Conservation (phyloP, 805 yeast species). For the Suhomyces sp. region DNA sequence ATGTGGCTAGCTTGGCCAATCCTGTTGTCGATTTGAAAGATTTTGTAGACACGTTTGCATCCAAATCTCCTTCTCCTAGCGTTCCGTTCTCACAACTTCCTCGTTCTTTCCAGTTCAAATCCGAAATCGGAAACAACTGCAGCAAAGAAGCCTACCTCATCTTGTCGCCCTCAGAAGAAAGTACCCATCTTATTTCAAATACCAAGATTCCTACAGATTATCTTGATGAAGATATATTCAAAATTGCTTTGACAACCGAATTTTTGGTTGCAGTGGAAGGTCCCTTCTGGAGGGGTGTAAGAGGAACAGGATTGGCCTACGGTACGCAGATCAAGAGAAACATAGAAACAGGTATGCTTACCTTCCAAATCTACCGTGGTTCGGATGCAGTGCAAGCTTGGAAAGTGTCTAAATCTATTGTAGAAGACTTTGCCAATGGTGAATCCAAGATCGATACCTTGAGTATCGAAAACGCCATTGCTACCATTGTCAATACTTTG, state of each 20-base stretch:
- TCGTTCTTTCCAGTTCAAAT: conserved; percentile 49
- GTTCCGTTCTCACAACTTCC: conserved; percentile 41
- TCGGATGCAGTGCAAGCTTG: conserved; percentile 72
- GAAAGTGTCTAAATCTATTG: conserved; percentile 61
- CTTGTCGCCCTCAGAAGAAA: conserved; percentile 80
- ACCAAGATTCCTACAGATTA: conserved; percentile 57
- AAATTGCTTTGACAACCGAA: conserved; percentile 69
- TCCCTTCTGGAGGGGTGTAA: conserved; percentile 92
- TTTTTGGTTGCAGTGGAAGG: conserved; percentile 88
- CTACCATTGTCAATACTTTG: conserved; percentile 67
- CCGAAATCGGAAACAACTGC: conserved; percentile 55
- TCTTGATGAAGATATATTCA: conserved; percentile 55
- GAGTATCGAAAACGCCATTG: conserved; percentile 68
- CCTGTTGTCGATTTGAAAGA: conserved; percentile 62
- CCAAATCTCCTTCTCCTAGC: conserved; percentile 5
- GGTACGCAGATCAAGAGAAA: conserved; percentile 67
- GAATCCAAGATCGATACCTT: conserved; percentile 51
- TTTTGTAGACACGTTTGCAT: conserved; percentile 25
- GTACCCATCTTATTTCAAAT: conserved; percentile 62
- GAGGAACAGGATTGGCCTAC: conserved; percentile 93
- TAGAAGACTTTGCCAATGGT: conserved; percentile 59
- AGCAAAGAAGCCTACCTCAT: conserved; percentile 57
- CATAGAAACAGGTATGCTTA: conserved; percentile 64
- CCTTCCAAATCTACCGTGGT: conserved; percentile 73
- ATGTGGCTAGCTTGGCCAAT: conserved; percentile 45